Evolutionary conservation across 1,284 basidiomycete genomes (phyloP), one percentile per base, ranked within the genome.

Genomic region (Filobasidium uniguttulatum): DNA sequence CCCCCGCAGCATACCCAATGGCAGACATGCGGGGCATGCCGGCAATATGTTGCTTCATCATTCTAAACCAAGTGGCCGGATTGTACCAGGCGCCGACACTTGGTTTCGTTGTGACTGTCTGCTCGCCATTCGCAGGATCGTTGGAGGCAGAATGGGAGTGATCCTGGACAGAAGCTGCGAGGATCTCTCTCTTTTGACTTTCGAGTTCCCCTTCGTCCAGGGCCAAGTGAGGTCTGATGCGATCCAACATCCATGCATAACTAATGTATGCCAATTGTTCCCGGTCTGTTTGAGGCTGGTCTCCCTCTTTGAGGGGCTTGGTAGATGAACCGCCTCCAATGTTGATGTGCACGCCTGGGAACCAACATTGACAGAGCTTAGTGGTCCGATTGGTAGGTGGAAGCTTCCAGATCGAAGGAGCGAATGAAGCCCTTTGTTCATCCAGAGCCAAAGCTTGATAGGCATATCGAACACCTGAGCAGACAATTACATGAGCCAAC

Each of bases 371-470:
- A 2, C 28, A 15, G 23, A 50, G 49, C 14, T 50, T 44, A 35
- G 44, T 43, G 8, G 23, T 10, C 9, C 33, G 49, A 35, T 50
- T 50, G 2, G 25, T 30, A 5, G n/a, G 17, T 1, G 43, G 22
- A n/a, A 36, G 34, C 23, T 50, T 37, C 49, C 49, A 50, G 15
- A 50, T 20, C 14, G 38, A 50, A 2, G 49, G 49, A 28, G 29
- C 26, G 44, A 50, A 50, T 4, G 43, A 35, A 3, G 59, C 60
- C 15, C 67, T 55, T 6, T 58, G 57, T 48, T 69, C 67, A 48
- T 69, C 63, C 26, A 69, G 56, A 2, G 65, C 59, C 7, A 67
- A 48, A 2, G 64, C 63, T 17, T 69, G 67, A 7, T 62, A 58
- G 53, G 67, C 68, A 55, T 61, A 58, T 3, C 43, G 35, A 44